Conservation (phyloP, 1,139 yeast genomes). For the Scheffersomyces stambukii region DNA sequence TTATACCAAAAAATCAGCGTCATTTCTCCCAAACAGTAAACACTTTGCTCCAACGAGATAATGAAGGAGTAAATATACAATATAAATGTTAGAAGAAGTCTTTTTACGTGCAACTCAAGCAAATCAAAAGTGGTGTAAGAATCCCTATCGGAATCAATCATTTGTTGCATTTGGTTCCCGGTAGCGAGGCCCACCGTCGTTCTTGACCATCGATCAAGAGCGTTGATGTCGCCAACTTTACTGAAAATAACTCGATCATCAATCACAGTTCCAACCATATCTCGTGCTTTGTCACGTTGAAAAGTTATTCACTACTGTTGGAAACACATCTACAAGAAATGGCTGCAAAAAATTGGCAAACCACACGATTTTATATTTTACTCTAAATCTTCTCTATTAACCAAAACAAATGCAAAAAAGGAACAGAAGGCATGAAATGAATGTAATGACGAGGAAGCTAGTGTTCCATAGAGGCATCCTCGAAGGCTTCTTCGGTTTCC, state of each 20-base stretch:
- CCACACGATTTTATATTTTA: too few relatives aligned
- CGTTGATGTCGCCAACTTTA: conserved; percentile 5
- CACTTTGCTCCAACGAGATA: too few relatives aligned
- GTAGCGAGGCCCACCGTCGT: conserved; percentile 10
- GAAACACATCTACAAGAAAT: too few relatives aligned
- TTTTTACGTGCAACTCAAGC: conserved; percentile 16
- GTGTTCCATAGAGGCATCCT: conserved; percentile 14
- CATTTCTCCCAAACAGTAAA: too few relatives aligned
- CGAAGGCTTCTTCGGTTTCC: conserved; percentile 10
- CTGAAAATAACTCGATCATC: conserved; percentile 2
- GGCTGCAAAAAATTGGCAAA: too few relatives aligned
- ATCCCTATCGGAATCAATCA: conserved; percentile 10
- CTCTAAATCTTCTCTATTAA: too few relatives aligned
- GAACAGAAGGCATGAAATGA: conserved; percentile 1
- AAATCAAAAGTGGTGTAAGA: conserved; percentile 14
- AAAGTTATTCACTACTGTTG: too few relatives aligned
- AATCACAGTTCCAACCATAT: conserved; percentile 4
- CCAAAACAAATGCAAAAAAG: neutral
- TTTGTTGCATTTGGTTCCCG: conserved; percentile 6
- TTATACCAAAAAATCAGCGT: conserved; percentile 9
- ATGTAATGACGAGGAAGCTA: neutral
- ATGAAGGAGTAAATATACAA: conserved; percentile 8
- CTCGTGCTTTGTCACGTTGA: too few relatives aligned
- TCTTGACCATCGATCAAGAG: conserved; percentile 10
- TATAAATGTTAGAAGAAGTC: conserved; percentile 12